Evolutionary conservation across 768 basidiomycete genomes (phyloP).

Genomic region (Inosperma sp.): DNA sequence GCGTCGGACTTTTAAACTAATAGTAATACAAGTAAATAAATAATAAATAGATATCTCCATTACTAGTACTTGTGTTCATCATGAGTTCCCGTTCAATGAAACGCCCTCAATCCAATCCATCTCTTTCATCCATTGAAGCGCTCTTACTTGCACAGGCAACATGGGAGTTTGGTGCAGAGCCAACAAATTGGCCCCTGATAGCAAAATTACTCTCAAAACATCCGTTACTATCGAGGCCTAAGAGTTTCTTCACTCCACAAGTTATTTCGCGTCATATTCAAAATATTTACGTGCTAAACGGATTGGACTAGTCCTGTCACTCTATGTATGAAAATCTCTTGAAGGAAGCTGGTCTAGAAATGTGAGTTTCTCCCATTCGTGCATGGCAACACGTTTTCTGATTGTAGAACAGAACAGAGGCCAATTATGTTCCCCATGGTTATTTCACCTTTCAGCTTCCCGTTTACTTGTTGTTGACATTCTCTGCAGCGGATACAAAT

Average conservation of each 20-base stretch:
- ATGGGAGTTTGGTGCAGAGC: constrained; percentile 67
- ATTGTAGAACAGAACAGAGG: constrained; percentile 40
- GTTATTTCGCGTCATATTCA: constrained; percentile 34
- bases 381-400: constrained; percentile 9
- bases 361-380: constrained; percentile 37
- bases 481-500: constrained; percentile 52
- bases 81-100: constrained; percentile 33
- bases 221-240: constrained; percentile 60
- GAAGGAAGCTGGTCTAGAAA: constrained; percentile 60
- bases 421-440: constrained; percentile 53
- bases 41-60: constrained; percentile 7
- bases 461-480: constrained; percentile 7
- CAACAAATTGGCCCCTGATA: constrained; percentile 57
- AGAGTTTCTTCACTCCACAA: constrained; percentile 64
- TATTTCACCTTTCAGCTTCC: constrained; percentile 14
- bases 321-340: constrained; percentile 63
- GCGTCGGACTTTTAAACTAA: neutral
- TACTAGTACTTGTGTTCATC: constrained; percentile 8
- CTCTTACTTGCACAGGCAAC: constrained; percentile 84
- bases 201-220: constrained; percentile 65
- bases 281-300: constrained; percentile 7
- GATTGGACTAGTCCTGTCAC: constrained; percentile 56
- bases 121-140: constrained; percentile 48
- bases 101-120: constrained; percentile 20
- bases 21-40: constrained; percentile 11